Percentiles rank a stretch among this genome's conserved stretches.
Conservation (phyloP, 768 basidiomycete genomes). For the Ramaria rubella region DNA sequence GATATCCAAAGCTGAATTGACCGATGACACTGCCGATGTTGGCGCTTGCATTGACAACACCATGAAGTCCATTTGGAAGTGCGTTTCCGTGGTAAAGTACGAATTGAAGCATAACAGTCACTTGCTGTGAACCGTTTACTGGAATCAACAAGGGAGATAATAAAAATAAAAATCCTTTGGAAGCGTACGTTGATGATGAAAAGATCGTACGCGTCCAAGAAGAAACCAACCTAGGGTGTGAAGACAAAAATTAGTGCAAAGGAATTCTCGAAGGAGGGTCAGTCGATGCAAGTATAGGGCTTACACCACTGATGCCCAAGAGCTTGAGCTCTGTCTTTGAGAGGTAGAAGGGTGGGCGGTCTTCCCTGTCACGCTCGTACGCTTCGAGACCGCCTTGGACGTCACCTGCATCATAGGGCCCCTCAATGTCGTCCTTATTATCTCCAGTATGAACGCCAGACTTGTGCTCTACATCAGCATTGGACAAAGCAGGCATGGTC, state of each 20-base stretch:
- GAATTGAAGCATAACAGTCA: conserved; percentile 61
- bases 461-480: too few relatives aligned
- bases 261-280: too few relatives aligned
- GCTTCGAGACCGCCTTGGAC: conserved; percentile 23
- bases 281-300: too few relatives aligned
- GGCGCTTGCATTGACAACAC: conserved; percentile 58
- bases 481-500: too few relatives aligned
- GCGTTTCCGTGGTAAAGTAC: conserved; percentile 46
- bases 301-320: conserved; percentile 53
- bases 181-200: conserved; percentile 66
- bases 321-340: conserved; percentile 49
- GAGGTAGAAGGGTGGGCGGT: conserved; percentile 34
- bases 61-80: conserved; percentile 51
- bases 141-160: too few relatives aligned
- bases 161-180: too few relatives aligned
- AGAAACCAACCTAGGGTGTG: conserved; percentile 52
- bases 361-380: conserved; percentile 26
- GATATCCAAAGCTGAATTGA: conserved; percentile 53
- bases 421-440: too few relatives aligned
- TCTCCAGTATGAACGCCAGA: too few relatives aligned
- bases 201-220: conserved; percentile 67
- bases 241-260: conserved; percentile 1
- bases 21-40: conserved; percentile 71
- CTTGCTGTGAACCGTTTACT: conserved; percentile 47
- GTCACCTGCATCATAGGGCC: too few relatives aligned